A percentile compares a stretch with the other conserved stretches of the same genome.
Conservation (phyloP, 805 yeast genomes). For the Naumovozyma baii region DNA sequence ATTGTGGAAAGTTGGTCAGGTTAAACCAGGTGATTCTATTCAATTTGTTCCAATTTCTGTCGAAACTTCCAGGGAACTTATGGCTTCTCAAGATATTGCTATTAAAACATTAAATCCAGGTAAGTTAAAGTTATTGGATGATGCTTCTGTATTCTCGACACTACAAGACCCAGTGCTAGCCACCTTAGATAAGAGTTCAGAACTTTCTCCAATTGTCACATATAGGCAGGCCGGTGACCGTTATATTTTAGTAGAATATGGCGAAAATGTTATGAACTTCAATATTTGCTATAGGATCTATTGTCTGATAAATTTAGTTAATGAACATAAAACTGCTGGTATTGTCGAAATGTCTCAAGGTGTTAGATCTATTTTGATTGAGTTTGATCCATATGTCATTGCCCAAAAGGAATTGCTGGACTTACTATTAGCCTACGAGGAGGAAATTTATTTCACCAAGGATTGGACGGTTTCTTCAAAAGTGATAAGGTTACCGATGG, state of each 20-base stretch:
- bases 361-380: slow-evolving; percentile 87
- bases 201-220: slow-evolving; percentile 56
- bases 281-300: slow-evolving; percentile 79
- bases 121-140: slow-evolving; percentile 24
- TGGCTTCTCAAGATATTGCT: slow-evolving; percentile 47
- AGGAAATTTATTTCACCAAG: slow-evolving; percentile 60
- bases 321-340: slow-evolving; percentile 56
- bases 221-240: slow-evolving; percentile 98
- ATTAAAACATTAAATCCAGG: slow-evolving; percentile 29
- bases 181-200: slow-evolving; percentile 39
- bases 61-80: slow-evolving; percentile 57
- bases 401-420: slow-evolving; percentile 54
- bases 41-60: slow-evolving; percentile 70
- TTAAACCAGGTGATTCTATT: slow-evolving; percentile 84
- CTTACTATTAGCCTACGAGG: slow-evolving; percentile 63
- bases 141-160: slow-evolving; percentile 28
- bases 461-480: slow-evolving; percentile 84
- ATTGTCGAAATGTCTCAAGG: slow-evolving; percentile 95
- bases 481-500: slow-evolving; percentile 82
- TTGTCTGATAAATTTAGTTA: slow-evolving; percentile 66
- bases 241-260: slow-evolving; percentile 84
- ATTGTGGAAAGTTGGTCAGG: slow-evolving; percentile 98
- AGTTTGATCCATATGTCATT: slow-evolving; percentile 57
- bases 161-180: slow-evolving; percentile 70
- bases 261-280: slow-evolving; percentile 79